Percentiles rank a stretch among this genome's conserved stretches.
These are phyloP conservation scores for Chalara sp. DNA, from an alignment of 2,329 filamentous ascomycete species.

Conservation along the genomic window DNA sequence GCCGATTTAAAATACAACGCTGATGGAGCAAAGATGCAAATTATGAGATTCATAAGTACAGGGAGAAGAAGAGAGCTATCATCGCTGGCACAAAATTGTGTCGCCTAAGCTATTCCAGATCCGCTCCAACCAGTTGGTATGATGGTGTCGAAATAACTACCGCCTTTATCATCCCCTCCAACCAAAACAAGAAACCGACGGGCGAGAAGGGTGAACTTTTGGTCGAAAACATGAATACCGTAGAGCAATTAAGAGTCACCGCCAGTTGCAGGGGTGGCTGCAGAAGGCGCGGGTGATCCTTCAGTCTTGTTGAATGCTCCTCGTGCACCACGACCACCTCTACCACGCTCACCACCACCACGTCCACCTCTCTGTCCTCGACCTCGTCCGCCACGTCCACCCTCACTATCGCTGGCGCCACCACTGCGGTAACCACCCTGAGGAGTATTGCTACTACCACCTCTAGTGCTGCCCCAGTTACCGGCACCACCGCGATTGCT, in stretches of 20 bases:
- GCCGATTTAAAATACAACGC: conserved; percentile 29
- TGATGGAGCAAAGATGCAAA: conserved; percentile 23
- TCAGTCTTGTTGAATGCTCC: conserved; percentile 53
- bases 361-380: conserved; percentile 48
- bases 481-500: conserved; percentile 58
- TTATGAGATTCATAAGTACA: conserved; percentile 26
- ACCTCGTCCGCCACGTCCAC: conserved; percentile 50
- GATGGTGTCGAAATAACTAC: no score
- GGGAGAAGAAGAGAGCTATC: conserved; percentile 28
- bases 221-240: conserved; percentile 8
- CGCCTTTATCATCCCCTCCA: no score
- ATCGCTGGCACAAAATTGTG: conserved; percentile 21
- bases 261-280: conserved; percentile 41
- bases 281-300: conserved; percentile 35
- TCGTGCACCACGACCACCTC: conserved; percentile 48
- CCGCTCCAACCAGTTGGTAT: conserved; percentile 17
- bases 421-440: conserved; percentile 80
- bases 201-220: conserved; percentile 19
- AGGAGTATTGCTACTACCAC: conserved; percentile 44
- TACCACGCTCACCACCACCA: conserved; percentile 44
- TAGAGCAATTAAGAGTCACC: conserved; percentile 20
- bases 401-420: conserved; percentile 69
- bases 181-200: no score
- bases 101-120: conserved; percentile 29
- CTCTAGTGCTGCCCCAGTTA: conserved; percentile 61